A percentile compares a stretch with the other conserved stretches of the same genome.
These are phyloP conservation scores for Salisapilia sapeloensis DNA, from an alignment of 352 stramenopile species.

Conservation along the genomic window DNA sequence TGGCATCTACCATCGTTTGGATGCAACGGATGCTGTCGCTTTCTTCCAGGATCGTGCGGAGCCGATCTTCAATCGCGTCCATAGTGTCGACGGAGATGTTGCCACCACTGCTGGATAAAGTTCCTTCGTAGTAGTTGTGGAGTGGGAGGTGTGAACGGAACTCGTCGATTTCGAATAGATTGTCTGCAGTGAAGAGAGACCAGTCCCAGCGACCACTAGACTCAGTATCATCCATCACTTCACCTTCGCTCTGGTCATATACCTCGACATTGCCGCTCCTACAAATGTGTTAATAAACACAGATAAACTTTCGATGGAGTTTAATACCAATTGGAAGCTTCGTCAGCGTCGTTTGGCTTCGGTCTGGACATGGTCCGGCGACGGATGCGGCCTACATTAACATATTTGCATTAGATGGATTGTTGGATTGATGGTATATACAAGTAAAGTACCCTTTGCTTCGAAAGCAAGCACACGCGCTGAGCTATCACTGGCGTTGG, in stretches of 20 bases:
- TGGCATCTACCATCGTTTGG: constrained; percentile 59
- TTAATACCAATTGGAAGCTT: neutral
- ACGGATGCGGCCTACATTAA: constrained; percentile 15
- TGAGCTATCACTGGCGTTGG: constrained; percentile 6
- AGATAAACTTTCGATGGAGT: neutral
- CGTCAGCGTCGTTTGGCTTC: constrained; percentile 7
- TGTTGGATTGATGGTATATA: neutral
- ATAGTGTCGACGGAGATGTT: constrained; percentile 28
- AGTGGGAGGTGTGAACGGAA: constrained; percentile 61
- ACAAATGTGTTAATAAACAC: constrained; percentile 1
- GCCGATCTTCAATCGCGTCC: constrained; percentile 36
- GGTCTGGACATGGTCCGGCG: constrained; percentile 8
- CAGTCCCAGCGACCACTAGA: constrained; percentile 31
- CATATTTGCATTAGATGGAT: neutral
- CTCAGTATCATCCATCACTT: neutral
- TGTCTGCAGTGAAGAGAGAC: constrained; percentile 21
- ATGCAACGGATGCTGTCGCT: constrained; percentile 51
- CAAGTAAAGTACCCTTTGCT: constrained; percentile 28
- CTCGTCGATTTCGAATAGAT: constrained; percentile 53
- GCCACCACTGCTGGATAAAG: constrained; percentile 22
- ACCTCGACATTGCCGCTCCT: constrained; percentile 45
- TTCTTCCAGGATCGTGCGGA: constrained; percentile 39
- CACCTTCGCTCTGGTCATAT: constrained; percentile 26
- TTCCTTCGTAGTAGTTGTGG: constrained; percentile 73
- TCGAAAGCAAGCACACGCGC: constrained; percentile 51